phyloP scores from a whole-genome alignment of 257 asterid species.

The Ophiorrhiza pumila region DNA sequence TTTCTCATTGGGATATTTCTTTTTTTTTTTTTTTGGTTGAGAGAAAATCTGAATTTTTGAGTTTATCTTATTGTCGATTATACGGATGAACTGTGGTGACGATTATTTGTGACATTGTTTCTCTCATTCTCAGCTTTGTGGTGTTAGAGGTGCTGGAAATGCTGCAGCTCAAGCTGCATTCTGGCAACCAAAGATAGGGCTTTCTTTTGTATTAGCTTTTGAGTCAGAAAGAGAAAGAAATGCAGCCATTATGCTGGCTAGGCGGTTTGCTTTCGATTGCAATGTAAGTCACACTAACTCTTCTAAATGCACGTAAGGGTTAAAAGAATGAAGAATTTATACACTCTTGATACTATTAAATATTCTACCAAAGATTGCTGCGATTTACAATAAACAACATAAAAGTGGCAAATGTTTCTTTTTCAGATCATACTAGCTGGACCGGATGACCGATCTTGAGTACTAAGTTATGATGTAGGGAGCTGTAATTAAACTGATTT shows the following conservation, averaged over 20 bases:
- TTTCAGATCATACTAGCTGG: conserved; percentile 75
- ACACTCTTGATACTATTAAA: neutral
- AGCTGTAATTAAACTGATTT: conserved; percentile 39
- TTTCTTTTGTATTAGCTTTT: conserved; percentile 70
- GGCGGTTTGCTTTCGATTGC: conserved; percentile 86
- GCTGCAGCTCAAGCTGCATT: conserved; percentile 91
- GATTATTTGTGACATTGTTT: conserved; percentile 8
- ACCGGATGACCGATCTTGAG: conserved; percentile 56
- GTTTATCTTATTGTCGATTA: neutral
- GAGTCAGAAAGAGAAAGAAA: conserved; percentile 87
- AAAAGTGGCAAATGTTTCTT: neutral
- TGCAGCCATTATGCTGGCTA: conserved; percentile 89
- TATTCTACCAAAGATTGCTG: neutral
- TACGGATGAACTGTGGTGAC: neutral
- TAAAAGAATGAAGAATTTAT: neutral
- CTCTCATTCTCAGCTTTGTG: conserved; percentile 59
- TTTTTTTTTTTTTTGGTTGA: neutral
- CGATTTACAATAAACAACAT: neutral
- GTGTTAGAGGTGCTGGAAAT: conserved; percentile 92
- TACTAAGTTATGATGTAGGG: conserved; percentile 22
- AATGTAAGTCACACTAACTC: conserved; percentile 51
- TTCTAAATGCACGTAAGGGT: neutral
- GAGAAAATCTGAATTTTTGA: neutral
- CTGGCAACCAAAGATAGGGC: conserved; percentile 71
- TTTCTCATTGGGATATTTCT: neutral